Evolutionary conservation across 352 stramenopile species (phyloP).

Genomic region (Phytopythium aichiense): DNA sequence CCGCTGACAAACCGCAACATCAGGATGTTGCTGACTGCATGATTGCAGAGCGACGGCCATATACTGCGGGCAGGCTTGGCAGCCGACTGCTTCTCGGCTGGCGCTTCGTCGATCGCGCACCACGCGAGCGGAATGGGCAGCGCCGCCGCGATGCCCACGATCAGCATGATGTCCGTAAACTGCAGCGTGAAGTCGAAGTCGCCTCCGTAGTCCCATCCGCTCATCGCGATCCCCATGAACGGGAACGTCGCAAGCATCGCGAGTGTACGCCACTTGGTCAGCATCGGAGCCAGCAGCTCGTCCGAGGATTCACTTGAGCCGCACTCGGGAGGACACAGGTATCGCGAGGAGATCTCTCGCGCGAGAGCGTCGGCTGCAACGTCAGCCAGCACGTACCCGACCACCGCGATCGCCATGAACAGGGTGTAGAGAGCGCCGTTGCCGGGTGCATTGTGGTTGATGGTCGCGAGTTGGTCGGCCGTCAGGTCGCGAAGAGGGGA

Average conservation of each 20-base stretch:
- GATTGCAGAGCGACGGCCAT: slow-evolving; percentile 36
- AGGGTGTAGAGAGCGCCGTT: slow-evolving; percentile 49
- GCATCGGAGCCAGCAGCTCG: slow-evolving; percentile 22
- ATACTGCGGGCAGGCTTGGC: slow-evolving; percentile 19
- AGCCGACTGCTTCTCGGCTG: slow-evolving; percentile 16
- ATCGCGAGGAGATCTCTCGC: slow-evolving; percentile 23
- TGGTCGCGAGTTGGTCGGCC: slow-evolving; percentile 16
- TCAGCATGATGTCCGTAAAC: slow-evolving; percentile 48
- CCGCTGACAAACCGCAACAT: slow-evolving; percentile 35
- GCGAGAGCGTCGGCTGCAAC: slow-evolving; percentile 67
- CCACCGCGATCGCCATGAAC: slow-evolving; percentile 61
- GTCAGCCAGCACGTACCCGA: slow-evolving; percentile 77
- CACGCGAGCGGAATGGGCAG: slow-evolving; percentile 26
- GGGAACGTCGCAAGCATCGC: slow-evolving; percentile 37
- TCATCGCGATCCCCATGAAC: slow-evolving; percentile 61
- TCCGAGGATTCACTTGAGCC: slow-evolving; percentile 8
- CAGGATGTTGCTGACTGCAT: slow-evolving; percentile 35
- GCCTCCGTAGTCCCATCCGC: slow-evolving; percentile 55
- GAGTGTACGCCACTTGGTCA: slow-evolving; percentile 31
- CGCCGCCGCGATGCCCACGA: slow-evolving; percentile 22
- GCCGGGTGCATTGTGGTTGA: slow-evolving; percentile 39
- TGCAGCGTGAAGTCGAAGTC: slow-evolving; percentile 51
- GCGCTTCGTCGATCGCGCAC: slow-evolving; percentile 19
- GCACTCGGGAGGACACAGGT: slow-evolving; percentile 8
- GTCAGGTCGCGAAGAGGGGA: slow-evolving; percentile 23